A percentile compares a stretch with the other conserved stretches of the same genome.
Evolutionary conservation across 768 basidiomycete genomes (phyloP).

Genomic region (Podaxis sp.): DNA sequence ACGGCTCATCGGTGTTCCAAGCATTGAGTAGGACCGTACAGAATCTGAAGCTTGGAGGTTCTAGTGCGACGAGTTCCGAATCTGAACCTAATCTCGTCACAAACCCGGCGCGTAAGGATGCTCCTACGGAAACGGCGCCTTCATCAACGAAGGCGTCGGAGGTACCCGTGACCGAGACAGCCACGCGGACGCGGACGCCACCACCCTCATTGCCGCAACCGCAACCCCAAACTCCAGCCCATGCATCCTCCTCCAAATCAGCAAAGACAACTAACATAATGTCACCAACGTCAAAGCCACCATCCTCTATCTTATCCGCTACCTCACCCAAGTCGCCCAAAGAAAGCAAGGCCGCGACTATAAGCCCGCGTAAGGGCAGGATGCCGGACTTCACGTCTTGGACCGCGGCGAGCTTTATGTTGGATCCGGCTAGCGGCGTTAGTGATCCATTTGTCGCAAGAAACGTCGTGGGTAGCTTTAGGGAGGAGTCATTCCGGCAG

Average conservation of each 20-base stretch:
- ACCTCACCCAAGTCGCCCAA: conserved; percentile 19
- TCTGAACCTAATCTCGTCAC: conserved; percentile 15
- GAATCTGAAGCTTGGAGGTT: conserved; percentile 37
- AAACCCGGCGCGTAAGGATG: conserved; percentile 15
- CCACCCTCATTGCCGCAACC: background rate
- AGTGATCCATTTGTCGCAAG: conserved; percentile 30
- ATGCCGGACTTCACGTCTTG: conserved; percentile 16
- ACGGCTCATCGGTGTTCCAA: conserved; percentile 50
- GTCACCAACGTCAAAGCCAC: background rate
- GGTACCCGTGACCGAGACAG: background rate
- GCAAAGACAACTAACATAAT: background rate
- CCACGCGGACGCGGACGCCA: background rate
- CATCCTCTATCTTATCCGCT: conserved; percentile 24
- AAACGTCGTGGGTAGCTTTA: conserved; percentile 26
- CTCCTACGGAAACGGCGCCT: background rate
- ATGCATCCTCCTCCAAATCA: background rate
- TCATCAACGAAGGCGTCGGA: background rate
- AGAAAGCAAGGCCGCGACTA: background rate
- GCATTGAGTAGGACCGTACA: conserved; percentile 55
- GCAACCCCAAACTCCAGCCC: background rate
- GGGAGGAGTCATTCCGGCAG: conserved; percentile 35
- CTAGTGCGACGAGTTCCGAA: background rate
- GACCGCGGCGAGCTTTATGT: conserved; percentile 28
- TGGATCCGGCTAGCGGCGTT: conserved; percentile 23
- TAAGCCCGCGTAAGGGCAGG: background rate